Conservation (phyloP, 225 moss, liverwort and hornwort species). For the Takakia lepidozioides region DNA sequence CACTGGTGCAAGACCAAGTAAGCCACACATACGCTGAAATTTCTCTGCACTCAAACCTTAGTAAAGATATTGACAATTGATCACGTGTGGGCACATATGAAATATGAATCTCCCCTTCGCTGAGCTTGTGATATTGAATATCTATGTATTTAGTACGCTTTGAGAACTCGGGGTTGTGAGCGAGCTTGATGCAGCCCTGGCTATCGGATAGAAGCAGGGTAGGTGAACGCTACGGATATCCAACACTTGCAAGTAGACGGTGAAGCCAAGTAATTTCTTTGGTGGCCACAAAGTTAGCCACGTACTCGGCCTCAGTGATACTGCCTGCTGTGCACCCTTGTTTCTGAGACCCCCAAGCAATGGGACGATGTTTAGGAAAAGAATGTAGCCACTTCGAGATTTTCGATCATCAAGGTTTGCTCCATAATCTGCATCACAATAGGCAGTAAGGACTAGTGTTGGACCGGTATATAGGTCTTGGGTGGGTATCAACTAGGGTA, state of each 20-base stretch:
- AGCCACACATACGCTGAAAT: not conserved
- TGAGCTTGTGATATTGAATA: not conserved
- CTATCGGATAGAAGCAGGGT: not conserved
- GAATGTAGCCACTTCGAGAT: not conserved
- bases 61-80: not conserved
- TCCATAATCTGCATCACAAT: not conserved
- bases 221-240: not conserved
- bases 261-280: not conserved
- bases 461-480: too few species aligned
- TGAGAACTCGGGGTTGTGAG: not conserved
- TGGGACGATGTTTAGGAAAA: conserved; percentile 1
- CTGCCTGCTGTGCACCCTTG: not conserved
- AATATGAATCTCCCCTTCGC: not conserved
- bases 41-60: not conserved
- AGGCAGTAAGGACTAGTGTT: too few species aligned
- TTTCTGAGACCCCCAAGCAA: not conserved
- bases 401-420: not conserved
- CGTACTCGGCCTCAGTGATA: too few species aligned
- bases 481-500: too few species aligned
- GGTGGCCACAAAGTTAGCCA: not conserved
- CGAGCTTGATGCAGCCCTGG: not conserved
- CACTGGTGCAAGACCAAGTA: not conserved
- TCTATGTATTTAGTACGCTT: not conserved
- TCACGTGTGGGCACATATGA: not conserved
- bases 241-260: not conserved